Conservation (phyloP, 2,329 filamentous ascomycete species). For the Phialophora expanda region DNA sequence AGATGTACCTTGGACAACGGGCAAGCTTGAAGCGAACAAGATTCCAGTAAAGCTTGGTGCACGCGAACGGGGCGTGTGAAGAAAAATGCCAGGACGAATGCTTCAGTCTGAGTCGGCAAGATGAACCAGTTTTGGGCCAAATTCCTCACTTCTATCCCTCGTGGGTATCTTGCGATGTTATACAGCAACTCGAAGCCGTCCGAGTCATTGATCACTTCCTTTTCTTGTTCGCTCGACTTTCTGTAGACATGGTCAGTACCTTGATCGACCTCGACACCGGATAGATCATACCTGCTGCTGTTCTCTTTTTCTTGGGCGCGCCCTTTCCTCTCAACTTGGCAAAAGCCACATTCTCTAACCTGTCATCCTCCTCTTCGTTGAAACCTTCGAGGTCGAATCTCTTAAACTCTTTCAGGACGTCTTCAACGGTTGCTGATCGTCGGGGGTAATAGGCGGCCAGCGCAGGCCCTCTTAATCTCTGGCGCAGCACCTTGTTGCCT, state of each 20-base stretch:
- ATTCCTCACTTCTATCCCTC: neutral
- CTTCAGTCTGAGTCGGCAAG: neutral
- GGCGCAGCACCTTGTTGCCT: constrained; percentile 90
- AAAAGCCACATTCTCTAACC: constrained; percentile 71
- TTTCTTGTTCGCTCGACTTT: constrained; percentile 30
- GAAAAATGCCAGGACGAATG: neutral
- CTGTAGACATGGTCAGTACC: constrained; percentile 27
- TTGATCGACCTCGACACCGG: neutral
- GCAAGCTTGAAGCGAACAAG: neutral
- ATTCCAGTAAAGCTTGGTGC: neutral
- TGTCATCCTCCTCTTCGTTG: constrained; percentile 78
- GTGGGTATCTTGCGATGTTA: constrained; percentile 30
- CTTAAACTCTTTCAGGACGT: constrained; percentile 72
- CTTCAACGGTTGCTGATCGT: constrained; percentile 71
- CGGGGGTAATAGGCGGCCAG: constrained; percentile 88
- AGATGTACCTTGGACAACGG: neutral
- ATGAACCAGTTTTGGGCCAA: neutral
- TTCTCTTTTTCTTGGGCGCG: constrained; percentile 86
- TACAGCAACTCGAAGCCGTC: constrained; percentile 21
- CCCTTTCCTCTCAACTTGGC: constrained; percentile 82
- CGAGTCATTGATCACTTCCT: constrained; percentile 24
- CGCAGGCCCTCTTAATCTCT: constrained; percentile 82
- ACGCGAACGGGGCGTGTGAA: neutral
- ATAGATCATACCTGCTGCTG: constrained; percentile 48
- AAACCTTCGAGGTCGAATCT: constrained; percentile 68